Base-by-base conservation (phyloP, 805 yeast genomes). In the Nakazawaea holstii region DNA sequence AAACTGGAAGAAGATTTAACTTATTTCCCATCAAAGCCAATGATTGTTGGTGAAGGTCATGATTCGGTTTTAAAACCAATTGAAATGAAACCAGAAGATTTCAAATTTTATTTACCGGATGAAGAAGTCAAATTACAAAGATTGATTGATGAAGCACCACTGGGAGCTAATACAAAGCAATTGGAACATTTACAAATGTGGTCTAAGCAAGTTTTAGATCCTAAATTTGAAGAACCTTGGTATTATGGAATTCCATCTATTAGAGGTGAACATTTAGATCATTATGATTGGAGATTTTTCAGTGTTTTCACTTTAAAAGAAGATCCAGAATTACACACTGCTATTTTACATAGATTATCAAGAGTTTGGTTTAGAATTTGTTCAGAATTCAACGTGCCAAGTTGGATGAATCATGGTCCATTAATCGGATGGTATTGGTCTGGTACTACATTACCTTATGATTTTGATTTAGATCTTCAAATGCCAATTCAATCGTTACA, bases 391-490 rank as follows among this genome's bases (percentile, higher is more conserved):
- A 75, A 74, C 2, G 50, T 77, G 7, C 59, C 68, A 6, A 67
- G 82, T 5, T 79, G 83, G 85, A 60, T 79, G 10, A 81, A 82
- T 1, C 86, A 80, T 56, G 87, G 85, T 3, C 62, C 83, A 1
- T 63, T 80, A 38, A 67, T 79, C 33, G 77, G 82, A 7, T 79
- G 82, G 74, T 65, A 75, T 50, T 80, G 82, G 75, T 77, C 77
- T 55, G 84, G 85, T 0, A 48, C 72, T 44, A 62, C 67, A 7
- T 70, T 79, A 56, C 84, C 84, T 1, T 80, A 83, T 82, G 86
- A 80, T 57, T 64, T 67, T 46, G 86, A 80, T 56, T 60, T 76
- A 41, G 86, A 80, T 61, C 75, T 79, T 14, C 86, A 80, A 55
- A 70, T 79, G 70, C 76, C 84, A 3, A 66, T 74, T 35, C 50